These are phyloP conservation scores for Prototheca stagnorum DNA, from an alignment of 163 green algal genomes.

Conservation along the genomic window DNA sequence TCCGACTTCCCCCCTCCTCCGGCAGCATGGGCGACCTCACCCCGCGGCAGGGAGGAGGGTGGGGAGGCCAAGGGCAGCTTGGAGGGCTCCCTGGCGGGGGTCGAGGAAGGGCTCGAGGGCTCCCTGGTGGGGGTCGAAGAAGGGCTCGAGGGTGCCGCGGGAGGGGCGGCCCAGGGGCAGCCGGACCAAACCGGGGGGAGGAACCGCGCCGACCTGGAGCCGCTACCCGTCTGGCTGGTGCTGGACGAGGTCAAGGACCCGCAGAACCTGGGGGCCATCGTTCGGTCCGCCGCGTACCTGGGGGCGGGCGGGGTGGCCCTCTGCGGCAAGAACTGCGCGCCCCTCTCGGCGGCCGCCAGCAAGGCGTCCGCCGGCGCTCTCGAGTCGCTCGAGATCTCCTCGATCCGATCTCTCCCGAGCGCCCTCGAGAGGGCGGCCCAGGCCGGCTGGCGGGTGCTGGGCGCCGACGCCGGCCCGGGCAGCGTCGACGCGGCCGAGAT, in stretches of 20 bases:
- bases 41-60: too few species aligned
- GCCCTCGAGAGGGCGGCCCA: conserved; percentile 39
- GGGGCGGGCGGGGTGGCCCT: conserved; percentile 67
- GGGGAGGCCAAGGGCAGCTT: conserved; percentile 32
- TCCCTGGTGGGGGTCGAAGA: neutral
- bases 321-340: conserved; percentile 67
- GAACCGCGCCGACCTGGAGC: neutral
- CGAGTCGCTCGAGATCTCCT: conserved; percentile 58
- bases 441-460: conserved; percentile 65
- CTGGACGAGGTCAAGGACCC: conserved; percentile 89
- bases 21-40: too few species aligned
- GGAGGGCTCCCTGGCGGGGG: neutral
- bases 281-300: conserved; percentile 76
- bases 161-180: too few species aligned
- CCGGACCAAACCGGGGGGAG: too few species aligned
- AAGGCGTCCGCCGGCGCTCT: conserved; percentile 78
- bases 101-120: neutral
- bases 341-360: conserved; percentile 57
- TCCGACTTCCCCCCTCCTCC: neutral
- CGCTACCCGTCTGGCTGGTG: conserved; percentile 61
- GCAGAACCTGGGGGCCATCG: conserved; percentile 86
- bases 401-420: conserved; percentile 46
- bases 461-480: conserved; percentile 15
- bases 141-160: neutral
- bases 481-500: conserved; percentile 14